These are phyloP conservation scores for Tieghemiomyces parasiticus DNA, from an alignment of 192 early-diverging fungal species.

Conservation along the genomic window DNA sequence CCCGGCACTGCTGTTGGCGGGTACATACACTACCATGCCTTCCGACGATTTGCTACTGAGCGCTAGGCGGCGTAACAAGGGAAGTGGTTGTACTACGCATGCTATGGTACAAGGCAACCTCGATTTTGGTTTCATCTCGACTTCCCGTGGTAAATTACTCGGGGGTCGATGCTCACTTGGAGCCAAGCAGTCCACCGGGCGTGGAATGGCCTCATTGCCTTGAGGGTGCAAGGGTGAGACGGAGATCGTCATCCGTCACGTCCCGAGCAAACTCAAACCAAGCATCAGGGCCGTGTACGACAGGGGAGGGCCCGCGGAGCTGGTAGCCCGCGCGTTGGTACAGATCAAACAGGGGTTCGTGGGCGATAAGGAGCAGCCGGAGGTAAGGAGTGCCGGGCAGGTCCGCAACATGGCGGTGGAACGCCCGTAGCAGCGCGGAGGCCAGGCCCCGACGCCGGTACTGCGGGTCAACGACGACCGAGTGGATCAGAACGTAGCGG, in stretches of 20 bases:
- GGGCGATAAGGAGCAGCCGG: not conserved
- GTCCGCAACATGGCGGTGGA: not conserved
- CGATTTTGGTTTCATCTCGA: too few relatives aligned
- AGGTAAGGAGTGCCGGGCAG: not conserved
- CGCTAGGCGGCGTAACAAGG: too few relatives aligned
- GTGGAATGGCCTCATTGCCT: not conserved
- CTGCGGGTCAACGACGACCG: slow-evolving; percentile 4
- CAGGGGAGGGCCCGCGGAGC: not conserved
- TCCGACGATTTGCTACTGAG: too few relatives aligned
- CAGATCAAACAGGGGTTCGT: slow-evolving; percentile 8
- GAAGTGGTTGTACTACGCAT: too few relatives aligned
- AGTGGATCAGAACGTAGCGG: slow-evolving; percentile 2
- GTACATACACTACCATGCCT: too few relatives aligned
- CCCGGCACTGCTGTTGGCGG: too few relatives aligned
- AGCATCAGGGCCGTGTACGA: slow-evolving; percentile 2
- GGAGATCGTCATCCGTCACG: not conserved
- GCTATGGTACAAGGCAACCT: too few relatives aligned
- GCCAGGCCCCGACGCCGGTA: slow-evolving; percentile 1
- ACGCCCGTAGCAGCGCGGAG: not conserved
- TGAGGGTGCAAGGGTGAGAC: too few relatives aligned
- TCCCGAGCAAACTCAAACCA: not conserved
- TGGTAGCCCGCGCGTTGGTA: not conserved
- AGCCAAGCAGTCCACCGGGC: too few relatives aligned
- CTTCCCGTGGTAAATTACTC: too few relatives aligned
- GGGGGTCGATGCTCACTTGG: too few relatives aligned